phyloP scores from a whole-genome alignment of 2,329 filamentous ascomycete species.

The Ophiostoma ulmi region DNA sequence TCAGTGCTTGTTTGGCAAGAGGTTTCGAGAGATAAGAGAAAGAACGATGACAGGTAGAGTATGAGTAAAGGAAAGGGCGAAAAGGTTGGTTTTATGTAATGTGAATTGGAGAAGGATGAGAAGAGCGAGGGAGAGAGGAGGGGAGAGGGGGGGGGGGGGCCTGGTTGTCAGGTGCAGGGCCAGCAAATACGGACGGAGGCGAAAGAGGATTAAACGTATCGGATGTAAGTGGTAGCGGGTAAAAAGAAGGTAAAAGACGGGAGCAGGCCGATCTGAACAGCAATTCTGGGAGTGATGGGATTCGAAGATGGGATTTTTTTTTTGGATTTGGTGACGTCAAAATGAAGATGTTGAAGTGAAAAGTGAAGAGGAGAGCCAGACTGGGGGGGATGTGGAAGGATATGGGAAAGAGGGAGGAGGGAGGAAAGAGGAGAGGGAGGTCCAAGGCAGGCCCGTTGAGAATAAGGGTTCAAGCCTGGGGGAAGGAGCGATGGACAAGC shows the following conservation, averaged over 20 bases:
- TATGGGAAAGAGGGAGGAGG: constrained; percentile 34
- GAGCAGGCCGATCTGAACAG: neutral
- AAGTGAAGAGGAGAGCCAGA: neutral
- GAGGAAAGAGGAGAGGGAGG: constrained; percentile 26
- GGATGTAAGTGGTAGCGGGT: neutral
- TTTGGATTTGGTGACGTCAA: neutral
- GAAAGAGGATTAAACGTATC: constrained; percentile 14
- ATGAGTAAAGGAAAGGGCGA: constrained; percentile 41
- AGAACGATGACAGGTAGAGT: constrained; percentile 39
- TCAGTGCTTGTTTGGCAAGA: constrained; percentile 22
- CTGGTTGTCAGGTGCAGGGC: constrained; percentile 8
- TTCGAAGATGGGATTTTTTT: too few species aligned
- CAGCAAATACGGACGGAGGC: constrained; percentile 10
- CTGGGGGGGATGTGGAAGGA: neutral
- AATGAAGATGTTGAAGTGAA: neutral
- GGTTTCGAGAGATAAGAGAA: constrained; percentile 35
- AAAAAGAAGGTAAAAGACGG: neutral
- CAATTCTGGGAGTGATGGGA: neutral
- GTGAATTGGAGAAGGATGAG: constrained; percentile 36
- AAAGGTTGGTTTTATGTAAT: constrained; percentile 48
- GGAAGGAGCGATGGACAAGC: constrained; percentile 13
- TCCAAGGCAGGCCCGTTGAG: constrained; percentile 20
- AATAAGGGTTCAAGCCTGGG: neutral
- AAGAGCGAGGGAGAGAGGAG: constrained; percentile 28
- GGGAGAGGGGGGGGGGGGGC: constrained; percentile 25